A percentile compares a stretch with the other conserved stretches of the same genome.
phyloP scores from a whole-genome alignment of 768 basidiomycete species.

The Saitozyma podzolica region DNA sequence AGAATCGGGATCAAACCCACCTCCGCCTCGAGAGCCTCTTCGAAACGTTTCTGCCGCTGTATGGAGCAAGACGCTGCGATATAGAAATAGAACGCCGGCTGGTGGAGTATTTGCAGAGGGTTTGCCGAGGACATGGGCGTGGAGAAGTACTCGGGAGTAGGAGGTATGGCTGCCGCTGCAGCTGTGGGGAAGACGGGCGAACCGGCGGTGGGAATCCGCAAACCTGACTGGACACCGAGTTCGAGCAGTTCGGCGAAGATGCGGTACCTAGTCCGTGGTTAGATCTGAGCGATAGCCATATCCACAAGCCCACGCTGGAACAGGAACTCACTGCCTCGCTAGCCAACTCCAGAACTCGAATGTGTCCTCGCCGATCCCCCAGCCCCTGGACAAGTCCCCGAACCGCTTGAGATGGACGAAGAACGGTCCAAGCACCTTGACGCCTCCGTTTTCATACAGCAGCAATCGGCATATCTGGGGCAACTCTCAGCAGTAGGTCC shows the following conservation, averaged over 20 bases:
- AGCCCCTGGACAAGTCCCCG: slow-evolving; percentile 76
- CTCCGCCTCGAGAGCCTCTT: slow-evolving; percentile 63
- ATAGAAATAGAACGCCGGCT: slow-evolving; percentile 90
- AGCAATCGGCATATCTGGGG: slow-evolving; percentile 83
- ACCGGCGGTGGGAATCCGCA: slow-evolving; percentile 37
- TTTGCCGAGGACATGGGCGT: slow-evolving; percentile 69
- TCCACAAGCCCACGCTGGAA: background rate
- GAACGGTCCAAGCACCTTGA: slow-evolving; percentile 77
- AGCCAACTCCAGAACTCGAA: slow-evolving; percentile 99
- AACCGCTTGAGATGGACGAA: slow-evolving; percentile 82
- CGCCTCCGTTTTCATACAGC: slow-evolving; percentile 83
- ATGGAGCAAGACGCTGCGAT: slow-evolving; percentile 85
- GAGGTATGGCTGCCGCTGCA: slow-evolving; percentile 36
- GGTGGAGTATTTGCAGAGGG: slow-evolving; percentile 79
- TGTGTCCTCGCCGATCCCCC: slow-evolving; percentile 95
- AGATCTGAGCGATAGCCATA: background rate
- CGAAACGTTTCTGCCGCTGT: slow-evolving; percentile 67
- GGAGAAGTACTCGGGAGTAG: slow-evolving; percentile 60
- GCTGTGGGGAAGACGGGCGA: slow-evolving; percentile 41
- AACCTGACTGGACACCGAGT: slow-evolving; percentile 62
- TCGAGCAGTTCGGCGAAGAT: slow-evolving; percentile 88
- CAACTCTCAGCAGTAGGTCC: background rate
- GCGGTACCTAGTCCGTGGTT: slow-evolving; percentile 63
- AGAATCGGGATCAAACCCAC: too few relatives aligned
- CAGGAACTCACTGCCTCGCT: slow-evolving; percentile 71